Evolutionary conservation across 2,329 filamentous ascomycete species (phyloP), one percentile per base, ranked within the genome.

Genomic region (Thelonectria olida): DNA sequence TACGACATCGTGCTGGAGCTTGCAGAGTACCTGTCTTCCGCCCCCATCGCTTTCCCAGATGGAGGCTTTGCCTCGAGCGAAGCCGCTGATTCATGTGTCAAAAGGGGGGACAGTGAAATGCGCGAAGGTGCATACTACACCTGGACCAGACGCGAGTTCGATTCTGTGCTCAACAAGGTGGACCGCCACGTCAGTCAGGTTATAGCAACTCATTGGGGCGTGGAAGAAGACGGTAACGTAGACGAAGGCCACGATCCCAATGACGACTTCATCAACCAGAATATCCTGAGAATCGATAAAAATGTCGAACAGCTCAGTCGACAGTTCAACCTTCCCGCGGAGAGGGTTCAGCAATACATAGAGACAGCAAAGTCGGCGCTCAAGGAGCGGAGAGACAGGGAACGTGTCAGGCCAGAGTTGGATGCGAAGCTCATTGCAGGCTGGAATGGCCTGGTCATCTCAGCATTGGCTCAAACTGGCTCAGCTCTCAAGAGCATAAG

Each of bases 191-290:
- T 91, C 60, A 89, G 89, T 20, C 86, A 89, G 3, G 86, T 97
- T 15, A 89, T 92, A 27, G 92, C 93, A 1, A 88, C 88, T 5
- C 92, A 97, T 76, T 98, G 92, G 88, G 91, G 92, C 61, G 90
- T 97, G 13, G 85, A 87, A 28, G 85, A 92, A 39, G 89, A 96
- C 67, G 96, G 96, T 44, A 98, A 99, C 71, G 90, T 99, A 1
- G 86, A 89, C 31, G 88, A 90, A 4, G 87, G 90, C 56, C 88
- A 95, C 68, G 96, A 99, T 73, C 90, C 92, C 0, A 92, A 97
- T 70, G 95, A 98, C 73, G 95, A 98, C 72, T 95, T 98, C 62
- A 90, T 97, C 72, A 93, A 95, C 70, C 93, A 97, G 74, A 99
- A 98, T 72, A 93, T 97, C 5, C 79, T 97, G 2, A 88, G 88